Evolutionary conservation across 202 grass and related monocot species (phyloP).

Genomic region (Elaeis oleifera): DNA sequence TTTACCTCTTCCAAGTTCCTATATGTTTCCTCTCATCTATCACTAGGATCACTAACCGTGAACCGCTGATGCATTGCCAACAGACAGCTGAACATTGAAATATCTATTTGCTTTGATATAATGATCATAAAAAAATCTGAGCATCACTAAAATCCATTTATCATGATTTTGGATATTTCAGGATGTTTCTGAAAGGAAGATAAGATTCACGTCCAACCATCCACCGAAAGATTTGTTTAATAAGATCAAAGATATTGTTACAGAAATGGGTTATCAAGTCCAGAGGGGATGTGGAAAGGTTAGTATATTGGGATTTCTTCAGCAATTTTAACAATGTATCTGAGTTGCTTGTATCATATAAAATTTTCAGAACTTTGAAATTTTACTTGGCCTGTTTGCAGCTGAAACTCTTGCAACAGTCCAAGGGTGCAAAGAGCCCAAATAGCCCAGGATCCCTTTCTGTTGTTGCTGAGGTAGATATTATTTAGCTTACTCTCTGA

Average conservation of each 20-base stretch:
- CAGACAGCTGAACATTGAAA: too few relatives aligned
- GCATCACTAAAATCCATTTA: neutral
- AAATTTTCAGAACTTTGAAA: neutral
- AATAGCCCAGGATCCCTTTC: slow-evolving; percentile 37
- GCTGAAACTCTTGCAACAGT: slow-evolving; percentile 53
- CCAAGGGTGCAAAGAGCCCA: slow-evolving; percentile 26
- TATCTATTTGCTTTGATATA: too few relatives aligned
- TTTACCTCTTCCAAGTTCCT: too few relatives aligned
- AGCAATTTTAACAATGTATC: neutral
- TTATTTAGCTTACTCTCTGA: neutral
- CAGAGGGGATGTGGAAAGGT: slow-evolving; percentile 66
- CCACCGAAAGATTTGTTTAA: slow-evolving; percentile 67
- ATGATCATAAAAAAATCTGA: too few relatives aligned
- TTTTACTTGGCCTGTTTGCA: slow-evolving; percentile 23
- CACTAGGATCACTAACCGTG: too few relatives aligned
- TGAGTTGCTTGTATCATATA: neutral
- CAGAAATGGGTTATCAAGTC: slow-evolving; percentile 70
- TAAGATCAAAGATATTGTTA: slow-evolving; percentile 51
- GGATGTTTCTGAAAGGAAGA: slow-evolving; percentile 82
- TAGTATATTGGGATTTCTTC: slow-evolving; percentile 26
- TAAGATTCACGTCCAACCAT: slow-evolving; percentile 67
- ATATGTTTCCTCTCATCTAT: too few relatives aligned
- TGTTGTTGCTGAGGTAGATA: slow-evolving; percentile 52
- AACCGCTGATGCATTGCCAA: too few relatives aligned
- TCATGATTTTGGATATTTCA: slow-evolving; percentile 26